Evolutionary conservation across 1,284 basidiomycete species (phyloP), one percentile per base, ranked within the genome.

Genomic region (Fistulina hepatica): DNA sequence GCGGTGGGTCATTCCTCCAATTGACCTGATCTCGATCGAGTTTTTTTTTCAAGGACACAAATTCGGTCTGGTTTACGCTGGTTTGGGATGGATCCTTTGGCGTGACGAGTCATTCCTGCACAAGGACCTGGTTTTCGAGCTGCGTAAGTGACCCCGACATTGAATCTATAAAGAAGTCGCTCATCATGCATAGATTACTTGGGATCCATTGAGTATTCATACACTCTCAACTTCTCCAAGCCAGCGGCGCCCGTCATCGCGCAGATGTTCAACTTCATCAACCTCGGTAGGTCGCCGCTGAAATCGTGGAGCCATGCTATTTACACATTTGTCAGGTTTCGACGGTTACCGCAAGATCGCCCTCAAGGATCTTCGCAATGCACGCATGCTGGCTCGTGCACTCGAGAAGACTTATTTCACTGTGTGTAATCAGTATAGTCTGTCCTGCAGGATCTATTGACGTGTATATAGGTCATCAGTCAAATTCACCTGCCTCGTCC

Each of bases 201-300:
- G 10, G 65, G 64, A n/a, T 71, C 67, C 9, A 61, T 72, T 22
- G 71, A 73, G 47, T 75, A 74, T 45, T 71, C 81, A 1, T 97
- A 93, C 67, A 93, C 90, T 17, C 72, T 97, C 53, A 97, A 97
- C 67, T 97, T 97, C 58, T 90, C 85, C 30, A 77, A 92, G 7
- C 90, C 89, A 0, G 88, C 88, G 17, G 76, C 86, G 27, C 88
- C 92, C 8, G 84, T 97, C 53, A 80, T 97, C 35, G 85, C 78
- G 1, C 90, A 94, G 58, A 90, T 93, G 64, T 97, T 89, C 71
- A 94, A 89, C 58, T 74, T 91, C 55, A 54, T 92, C 30, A 16
- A 13, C 17, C 27, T 30, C 17, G 6, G n/a, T 27, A 15, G n/a
- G n/a, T n/a, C 6, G n/a, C 6, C 27, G 6, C 7, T n/a, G 27